These are phyloP conservation scores for Aspergillus hancockii DNA, from an alignment of 495 filamentous ascomycete genomes.

Conservation along the genomic window DNA sequence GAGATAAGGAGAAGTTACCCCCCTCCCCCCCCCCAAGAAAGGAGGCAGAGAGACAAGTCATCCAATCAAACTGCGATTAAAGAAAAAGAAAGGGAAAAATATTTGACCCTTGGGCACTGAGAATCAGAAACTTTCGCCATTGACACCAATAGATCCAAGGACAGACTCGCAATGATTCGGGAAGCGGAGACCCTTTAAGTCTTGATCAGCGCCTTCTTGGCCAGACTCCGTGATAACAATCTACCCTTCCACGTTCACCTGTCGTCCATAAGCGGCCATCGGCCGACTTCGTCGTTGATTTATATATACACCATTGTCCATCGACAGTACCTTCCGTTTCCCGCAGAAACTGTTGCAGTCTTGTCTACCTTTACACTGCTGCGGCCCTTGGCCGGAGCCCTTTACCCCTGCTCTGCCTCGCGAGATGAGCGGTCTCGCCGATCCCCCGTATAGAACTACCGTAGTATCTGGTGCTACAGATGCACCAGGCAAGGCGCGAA, in stretches of 20 bases:
- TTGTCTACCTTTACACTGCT: slow-evolving; percentile 18
- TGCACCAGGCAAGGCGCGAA: slow-evolving; percentile 42
- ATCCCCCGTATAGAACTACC: slow-evolving; percentile 41
- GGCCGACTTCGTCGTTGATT: slow-evolving; percentile 8
- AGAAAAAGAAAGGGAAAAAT: not conserved
- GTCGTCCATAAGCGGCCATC: slow-evolving; percentile 26
- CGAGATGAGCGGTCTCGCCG: slow-evolving; percentile 49
- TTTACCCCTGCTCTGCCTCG: slow-evolving; percentile 25
- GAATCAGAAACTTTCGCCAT: slow-evolving; percentile 13
- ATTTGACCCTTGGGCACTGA: not conserved
- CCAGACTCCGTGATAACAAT: slow-evolving; percentile 25
- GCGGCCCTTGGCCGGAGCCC: slow-evolving; percentile 23
- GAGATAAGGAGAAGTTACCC: not conserved
- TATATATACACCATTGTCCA: not conserved
- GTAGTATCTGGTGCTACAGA: slow-evolving; percentile 38
- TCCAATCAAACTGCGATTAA: not conserved
- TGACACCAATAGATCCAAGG: slow-evolving; percentile 14
- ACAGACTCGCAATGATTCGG: slow-evolving; percentile 32
- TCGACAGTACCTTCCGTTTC: not conserved
- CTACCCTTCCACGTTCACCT: slow-evolving; percentile 34
- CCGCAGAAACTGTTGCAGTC: slow-evolving; percentile 3
- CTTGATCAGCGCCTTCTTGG: slow-evolving; percentile 41
- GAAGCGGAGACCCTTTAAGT: slow-evolving; percentile 31
- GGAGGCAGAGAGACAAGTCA: slow-evolving; percentile 1
- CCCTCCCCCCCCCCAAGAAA: not conserved